These are phyloP conservation scores for Schizochytrium sp. DNA, from an alignment of 108 stramenopile genomes.

Conservation along the genomic window DNA sequence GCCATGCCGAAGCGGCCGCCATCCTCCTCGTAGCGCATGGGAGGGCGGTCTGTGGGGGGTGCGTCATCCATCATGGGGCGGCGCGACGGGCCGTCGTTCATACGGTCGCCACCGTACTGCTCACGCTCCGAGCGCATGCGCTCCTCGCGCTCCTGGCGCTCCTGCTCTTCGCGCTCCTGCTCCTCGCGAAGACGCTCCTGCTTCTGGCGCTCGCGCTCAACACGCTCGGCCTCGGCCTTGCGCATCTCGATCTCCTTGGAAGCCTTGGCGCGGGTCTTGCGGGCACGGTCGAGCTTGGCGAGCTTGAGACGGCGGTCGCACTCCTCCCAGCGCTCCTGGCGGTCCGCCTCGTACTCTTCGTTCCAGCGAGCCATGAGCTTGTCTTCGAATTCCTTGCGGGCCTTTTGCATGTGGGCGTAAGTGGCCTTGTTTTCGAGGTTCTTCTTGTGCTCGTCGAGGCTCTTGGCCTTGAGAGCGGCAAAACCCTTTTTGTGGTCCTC, in stretches of 20 bases:
- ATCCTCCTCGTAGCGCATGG: background rate
- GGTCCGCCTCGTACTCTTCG: background rate
- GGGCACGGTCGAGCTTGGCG: conserved; percentile 12
- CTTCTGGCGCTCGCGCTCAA: background rate
- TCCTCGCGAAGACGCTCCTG: background rate
- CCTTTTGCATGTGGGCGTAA: conserved; percentile 37
- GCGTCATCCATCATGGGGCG: background rate
- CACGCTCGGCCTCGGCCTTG: background rate
- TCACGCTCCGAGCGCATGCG: background rate
- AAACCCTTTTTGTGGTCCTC: conserved; percentile 11
- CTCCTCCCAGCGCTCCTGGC: background rate
- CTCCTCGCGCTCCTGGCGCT: background rate
- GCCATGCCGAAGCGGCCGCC: background rate
- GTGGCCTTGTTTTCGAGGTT: conserved; percentile 56
- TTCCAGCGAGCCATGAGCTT: background rate
- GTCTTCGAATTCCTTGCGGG: conserved; percentile 5
- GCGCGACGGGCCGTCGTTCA: background rate
- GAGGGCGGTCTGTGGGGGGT: background rate
- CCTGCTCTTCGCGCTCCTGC: background rate
- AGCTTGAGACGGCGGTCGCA: conserved; percentile 14
- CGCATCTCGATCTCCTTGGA: conserved; percentile 8
- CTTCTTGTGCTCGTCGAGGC: conserved; percentile 63
- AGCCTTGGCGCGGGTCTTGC: background rate
- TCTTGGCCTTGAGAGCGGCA: background rate
- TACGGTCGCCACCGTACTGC: background rate